Percentiles rank a stretch among this genome's conserved stretches.
Conservation (phyloP, 495 filamentous ascomycete species). For the Lophium mytilinum region DNA sequence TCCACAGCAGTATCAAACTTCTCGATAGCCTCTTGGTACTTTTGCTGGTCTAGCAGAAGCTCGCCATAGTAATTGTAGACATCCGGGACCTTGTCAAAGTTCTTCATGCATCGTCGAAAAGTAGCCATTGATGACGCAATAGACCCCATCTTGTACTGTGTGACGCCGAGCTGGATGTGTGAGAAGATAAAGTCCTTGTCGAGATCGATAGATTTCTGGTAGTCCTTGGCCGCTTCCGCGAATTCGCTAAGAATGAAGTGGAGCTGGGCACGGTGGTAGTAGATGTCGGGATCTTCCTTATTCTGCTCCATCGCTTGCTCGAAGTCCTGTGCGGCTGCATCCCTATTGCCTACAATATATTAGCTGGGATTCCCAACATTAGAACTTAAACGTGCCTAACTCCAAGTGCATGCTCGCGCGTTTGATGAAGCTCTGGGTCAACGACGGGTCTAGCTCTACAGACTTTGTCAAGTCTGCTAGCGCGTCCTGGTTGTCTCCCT, state of each 20-base stretch:
- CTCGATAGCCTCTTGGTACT: constrained; percentile 90
- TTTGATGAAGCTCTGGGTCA: constrained; percentile 98
- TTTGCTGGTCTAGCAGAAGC: constrained; percentile 92
- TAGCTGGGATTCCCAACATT: constrained; percentile 21
- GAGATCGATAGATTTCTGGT: constrained; percentile 97
- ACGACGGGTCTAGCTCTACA: constrained; percentile 72
- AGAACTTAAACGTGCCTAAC: constrained; percentile 54
- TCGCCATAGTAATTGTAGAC: constrained; percentile 99
- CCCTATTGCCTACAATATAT: constrained; percentile 60
- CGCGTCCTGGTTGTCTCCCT: constrained; percentile 76
- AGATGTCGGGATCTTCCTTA: constrained; percentile 88
- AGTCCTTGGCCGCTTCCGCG: constrained; percentile 89
- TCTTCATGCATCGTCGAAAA: constrained; percentile 95
- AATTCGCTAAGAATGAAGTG: constrained; percentile 97
- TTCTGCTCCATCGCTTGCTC: constrained; percentile 78
- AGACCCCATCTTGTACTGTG: constrained; percentile 99
- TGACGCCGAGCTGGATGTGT: constrained; percentile 98
- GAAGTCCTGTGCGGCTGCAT: constrained; percentile 82
- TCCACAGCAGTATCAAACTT: constrained; percentile 97
- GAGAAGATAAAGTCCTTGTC: constrained; percentile 96
- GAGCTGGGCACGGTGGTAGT: constrained; percentile 97
- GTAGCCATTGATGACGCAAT: constrained; percentile 97
- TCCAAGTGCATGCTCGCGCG: constrained; percentile 96
- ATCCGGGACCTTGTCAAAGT: constrained; percentile 91
- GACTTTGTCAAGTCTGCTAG: constrained; percentile 81